These are phyloP conservation scores for Asterella californica DNA, from an alignment of 225 moss, liverwort and hornwort genomes.

Conservation along the genomic window DNA sequence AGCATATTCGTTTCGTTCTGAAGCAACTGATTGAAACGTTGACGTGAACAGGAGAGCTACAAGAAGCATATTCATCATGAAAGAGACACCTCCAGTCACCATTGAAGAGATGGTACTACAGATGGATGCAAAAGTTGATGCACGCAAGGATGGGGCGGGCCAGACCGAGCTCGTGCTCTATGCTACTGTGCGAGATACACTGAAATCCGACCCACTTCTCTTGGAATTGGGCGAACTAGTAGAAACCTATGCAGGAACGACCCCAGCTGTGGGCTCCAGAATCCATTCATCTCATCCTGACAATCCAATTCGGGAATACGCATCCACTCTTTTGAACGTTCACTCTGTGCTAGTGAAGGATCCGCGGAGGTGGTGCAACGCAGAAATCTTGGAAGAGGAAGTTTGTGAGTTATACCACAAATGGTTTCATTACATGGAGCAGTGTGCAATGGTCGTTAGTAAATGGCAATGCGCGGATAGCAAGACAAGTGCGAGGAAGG, in stretches of 20 bases:
- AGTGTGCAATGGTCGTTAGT: background rate
- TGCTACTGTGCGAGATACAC: background rate
- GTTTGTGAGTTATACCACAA: background rate
- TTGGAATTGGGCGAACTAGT: background rate
- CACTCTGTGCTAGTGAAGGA: background rate
- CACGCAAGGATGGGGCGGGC: background rate
- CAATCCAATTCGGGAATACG: background rate
- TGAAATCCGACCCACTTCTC: background rate
- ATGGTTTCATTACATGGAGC: constrained; percentile 7
- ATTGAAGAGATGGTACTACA: background rate
- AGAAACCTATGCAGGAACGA: background rate
- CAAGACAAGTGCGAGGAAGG: no score
- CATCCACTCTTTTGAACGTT: background rate
- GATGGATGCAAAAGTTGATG: background rate
- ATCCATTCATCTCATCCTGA: background rate
- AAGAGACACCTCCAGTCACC: no score
- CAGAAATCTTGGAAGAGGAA: background rate
- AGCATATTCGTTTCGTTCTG: no score
- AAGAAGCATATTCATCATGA: no score
- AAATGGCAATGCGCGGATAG: background rate
- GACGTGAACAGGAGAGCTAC: no score
- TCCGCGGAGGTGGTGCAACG: background rate
- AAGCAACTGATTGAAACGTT: no score
- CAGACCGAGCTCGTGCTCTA: background rate
- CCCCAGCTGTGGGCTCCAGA: background rate